Evolutionary conservation across 192 early-diverging fungal genomes (phyloP).

Genomic region (Spinellus fusiger): DNA sequence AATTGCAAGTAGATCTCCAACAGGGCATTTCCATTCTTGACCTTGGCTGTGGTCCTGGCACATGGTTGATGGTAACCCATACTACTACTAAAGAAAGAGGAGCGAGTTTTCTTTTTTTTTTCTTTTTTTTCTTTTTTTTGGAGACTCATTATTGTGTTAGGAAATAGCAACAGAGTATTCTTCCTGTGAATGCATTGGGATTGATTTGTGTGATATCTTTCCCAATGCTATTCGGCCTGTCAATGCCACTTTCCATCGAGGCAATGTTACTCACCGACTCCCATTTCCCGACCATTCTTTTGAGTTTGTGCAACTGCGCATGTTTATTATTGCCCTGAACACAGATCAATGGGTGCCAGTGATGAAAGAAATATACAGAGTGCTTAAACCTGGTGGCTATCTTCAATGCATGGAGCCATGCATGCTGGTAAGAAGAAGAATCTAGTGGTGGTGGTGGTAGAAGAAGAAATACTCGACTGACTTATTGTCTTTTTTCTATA

Average conservation of each 20-base stretch:
- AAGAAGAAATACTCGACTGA: no score
- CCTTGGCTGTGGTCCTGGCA: constrained; percentile 33
- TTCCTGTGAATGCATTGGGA: not conserved
- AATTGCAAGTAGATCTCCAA: not conserved
- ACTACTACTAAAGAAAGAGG: not conserved
- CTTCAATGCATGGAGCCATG: constrained; percentile 7
- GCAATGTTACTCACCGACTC: not conserved
- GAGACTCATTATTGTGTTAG: not conserved
- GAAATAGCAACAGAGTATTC: constrained; percentile 12
- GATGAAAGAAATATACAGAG: not conserved
- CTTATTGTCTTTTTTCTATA: no score
- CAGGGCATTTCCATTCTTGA: constrained; percentile 23
- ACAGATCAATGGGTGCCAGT: not conserved
- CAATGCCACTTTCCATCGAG: not conserved
- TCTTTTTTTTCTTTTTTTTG: not conserved
- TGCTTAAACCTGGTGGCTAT: constrained; percentile 13
- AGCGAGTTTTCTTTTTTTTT: not conserved
- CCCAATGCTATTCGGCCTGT: constrained; percentile 6
- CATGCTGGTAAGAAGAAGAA: not conserved
- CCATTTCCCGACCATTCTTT: constrained; percentile 2
- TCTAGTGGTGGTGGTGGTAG: not conserved
- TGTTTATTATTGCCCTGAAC: not conserved
- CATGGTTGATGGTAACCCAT: constrained; percentile 27
- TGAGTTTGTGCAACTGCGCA: constrained; percentile 5
- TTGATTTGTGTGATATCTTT: not conserved